These are phyloP conservation scores for Serendipita sp. DNA, from an alignment of 768 basidiomycete genomes.

Conservation along the genomic window DNA sequence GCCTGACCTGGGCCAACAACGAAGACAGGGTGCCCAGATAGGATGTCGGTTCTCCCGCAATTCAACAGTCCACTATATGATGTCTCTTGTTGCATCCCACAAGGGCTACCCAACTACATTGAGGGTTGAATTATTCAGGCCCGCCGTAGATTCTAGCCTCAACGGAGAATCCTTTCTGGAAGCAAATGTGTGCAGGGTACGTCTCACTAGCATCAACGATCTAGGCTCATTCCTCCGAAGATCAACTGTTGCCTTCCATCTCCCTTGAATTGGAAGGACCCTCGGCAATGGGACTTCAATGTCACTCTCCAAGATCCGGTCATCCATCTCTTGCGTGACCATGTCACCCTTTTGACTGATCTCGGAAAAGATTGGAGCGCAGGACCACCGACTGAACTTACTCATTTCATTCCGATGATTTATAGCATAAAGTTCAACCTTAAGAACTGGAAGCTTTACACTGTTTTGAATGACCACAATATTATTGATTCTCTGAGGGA, in stretches of 20 bases:
- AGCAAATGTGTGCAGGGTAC: neutral
- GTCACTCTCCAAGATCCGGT: conserved; percentile 54
- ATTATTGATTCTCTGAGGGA: conserved; percentile 80
- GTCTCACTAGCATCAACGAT: neutral
- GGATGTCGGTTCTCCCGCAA: conserved; percentile 60
- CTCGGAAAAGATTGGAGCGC: conserved; percentile 84
- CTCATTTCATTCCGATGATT: conserved; percentile 68
- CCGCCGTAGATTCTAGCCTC: conserved; percentile 68
- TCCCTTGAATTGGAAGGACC: conserved; percentile 67
- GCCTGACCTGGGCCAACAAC: conserved; percentile 25
- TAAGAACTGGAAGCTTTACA: conserved; percentile 57
- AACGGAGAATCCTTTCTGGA: conserved; percentile 36
- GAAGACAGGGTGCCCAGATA: conserved; percentile 52
- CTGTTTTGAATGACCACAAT: conserved; percentile 91
- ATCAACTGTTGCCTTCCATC: conserved; percentile 39
- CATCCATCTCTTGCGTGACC: conserved; percentile 74
- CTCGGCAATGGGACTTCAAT: conserved; percentile 66
- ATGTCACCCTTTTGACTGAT: conserved; percentile 87
- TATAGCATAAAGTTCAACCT: conserved; percentile 60
- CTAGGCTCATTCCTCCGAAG: conserved; percentile 6
- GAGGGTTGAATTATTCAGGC: conserved; percentile 65
- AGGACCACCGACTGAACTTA: conserved; percentile 64
- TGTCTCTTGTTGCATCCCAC: conserved; percentile 63
- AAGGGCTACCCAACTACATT: conserved; percentile 66
- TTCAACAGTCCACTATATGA: conserved; percentile 69